Percentiles rank a stretch among this genome's conserved stretches.
These are phyloP conservation scores for Amaranthus hypochondriacus DNA, from an alignment of 148 eudicot species.

Conservation along the genomic window DNA sequence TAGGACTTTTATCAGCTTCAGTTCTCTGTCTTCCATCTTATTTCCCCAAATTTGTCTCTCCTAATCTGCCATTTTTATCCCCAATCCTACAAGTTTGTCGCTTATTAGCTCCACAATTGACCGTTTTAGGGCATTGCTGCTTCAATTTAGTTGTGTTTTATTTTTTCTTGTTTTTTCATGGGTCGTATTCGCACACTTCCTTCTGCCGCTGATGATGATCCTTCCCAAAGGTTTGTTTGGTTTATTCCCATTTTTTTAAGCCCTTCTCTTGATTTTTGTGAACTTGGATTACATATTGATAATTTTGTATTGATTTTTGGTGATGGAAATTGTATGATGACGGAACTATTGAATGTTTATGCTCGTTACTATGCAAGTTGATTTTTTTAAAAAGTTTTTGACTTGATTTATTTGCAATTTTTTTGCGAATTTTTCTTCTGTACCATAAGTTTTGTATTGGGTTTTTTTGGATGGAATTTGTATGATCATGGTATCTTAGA, in stretches of 20 bases:
- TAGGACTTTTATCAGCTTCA: too few relatives aligned
- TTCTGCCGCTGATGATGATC: conserved; percentile 63
- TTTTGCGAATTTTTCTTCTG: too few relatives aligned
- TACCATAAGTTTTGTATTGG: too few relatives aligned
- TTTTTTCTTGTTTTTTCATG: conserved; percentile 28
- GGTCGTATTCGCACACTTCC: conserved; percentile 78
- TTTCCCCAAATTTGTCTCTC: too few relatives aligned
- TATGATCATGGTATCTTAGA: too few relatives aligned
- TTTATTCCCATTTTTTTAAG: not conserved
- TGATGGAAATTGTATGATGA: not conserved
- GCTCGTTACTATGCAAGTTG: not conserved
- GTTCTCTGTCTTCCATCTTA: too few relatives aligned
- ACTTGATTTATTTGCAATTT: too few relatives aligned
- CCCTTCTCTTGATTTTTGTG: not conserved
- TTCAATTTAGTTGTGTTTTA: not conserved
- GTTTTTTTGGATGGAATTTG: too few relatives aligned
- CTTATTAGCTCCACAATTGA: too few relatives aligned
- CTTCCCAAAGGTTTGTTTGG: conserved; percentile 50
- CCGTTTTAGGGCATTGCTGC: too few relatives aligned
- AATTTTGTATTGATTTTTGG: not conserved
- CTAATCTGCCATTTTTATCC: too few relatives aligned
- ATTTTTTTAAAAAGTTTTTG: not conserved
- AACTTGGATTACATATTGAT: not conserved
- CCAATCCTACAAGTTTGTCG: too few relatives aligned
- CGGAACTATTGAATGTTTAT: not conserved